Percentiles rank a stretch among this genome's conserved stretches.
phyloP scores from a whole-genome alignment of 176 grass and related monocot genomes.

The Chrysopogon serrulatus region DNA sequence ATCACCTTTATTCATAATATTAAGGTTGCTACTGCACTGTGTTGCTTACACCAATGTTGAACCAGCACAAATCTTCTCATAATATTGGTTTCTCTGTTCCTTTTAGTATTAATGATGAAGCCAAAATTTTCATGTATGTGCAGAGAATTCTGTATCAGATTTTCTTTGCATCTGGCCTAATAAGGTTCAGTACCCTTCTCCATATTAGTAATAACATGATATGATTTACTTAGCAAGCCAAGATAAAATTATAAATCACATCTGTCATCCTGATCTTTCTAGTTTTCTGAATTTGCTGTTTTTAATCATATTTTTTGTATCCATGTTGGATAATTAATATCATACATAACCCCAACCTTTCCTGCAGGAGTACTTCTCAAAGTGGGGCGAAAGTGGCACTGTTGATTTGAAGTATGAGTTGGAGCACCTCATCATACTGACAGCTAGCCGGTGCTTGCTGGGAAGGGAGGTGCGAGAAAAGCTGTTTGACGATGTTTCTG shows the following conservation, averaged over 20 bases:
- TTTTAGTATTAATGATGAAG: neutral
- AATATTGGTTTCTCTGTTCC: neutral
- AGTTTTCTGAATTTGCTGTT: neutral
- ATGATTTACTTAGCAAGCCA: neutral
- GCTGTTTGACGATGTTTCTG: constrained; percentile 93
- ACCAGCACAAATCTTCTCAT: neutral
- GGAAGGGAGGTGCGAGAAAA: constrained; percentile 96
- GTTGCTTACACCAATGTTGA: neutral
- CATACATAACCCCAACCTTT: neutral
- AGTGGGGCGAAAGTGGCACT: constrained; percentile 92
- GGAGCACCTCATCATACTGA: constrained; percentile 97
- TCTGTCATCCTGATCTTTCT: neutral
- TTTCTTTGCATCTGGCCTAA: neutral
- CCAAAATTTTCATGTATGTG: neutral
- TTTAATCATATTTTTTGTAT: neutral
- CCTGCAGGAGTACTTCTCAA: constrained; percentile 90
- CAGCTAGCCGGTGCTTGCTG: constrained; percentile 85
- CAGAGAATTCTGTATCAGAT: neutral
- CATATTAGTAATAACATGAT: neutral
- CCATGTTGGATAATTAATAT: neutral
- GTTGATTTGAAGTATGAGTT: constrained; percentile 94
- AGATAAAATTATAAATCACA: neutral
- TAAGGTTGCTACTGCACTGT: neutral
- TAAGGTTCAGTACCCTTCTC: neutral
- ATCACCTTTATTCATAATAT: neutral